Evolutionary conservation across 2,329 filamentous ascomycete species (phyloP).

Genomic region (Cladosporium oxysporum): DNA sequence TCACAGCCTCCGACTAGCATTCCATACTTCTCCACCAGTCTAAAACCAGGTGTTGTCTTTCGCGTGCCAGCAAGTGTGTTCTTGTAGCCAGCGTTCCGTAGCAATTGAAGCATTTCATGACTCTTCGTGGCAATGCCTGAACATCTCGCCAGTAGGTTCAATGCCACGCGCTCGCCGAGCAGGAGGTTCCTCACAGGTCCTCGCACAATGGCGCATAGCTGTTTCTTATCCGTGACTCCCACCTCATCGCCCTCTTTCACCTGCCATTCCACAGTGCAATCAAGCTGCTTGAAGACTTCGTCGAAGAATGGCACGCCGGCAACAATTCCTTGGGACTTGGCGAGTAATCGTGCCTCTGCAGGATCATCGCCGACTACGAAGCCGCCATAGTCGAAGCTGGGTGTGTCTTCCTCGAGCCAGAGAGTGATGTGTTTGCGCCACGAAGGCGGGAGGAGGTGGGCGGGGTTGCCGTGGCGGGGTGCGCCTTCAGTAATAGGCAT

Average conservation of each 20-base stretch:
- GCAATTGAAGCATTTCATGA: constrained; percentile 51
- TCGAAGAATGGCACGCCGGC: constrained; percentile 94
- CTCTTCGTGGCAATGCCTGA: constrained; percentile 79
- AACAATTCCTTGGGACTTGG: constrained; percentile 71
- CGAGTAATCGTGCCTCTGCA: constrained; percentile 54
- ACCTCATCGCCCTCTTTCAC: constrained; percentile 72
- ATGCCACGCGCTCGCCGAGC: constrained; percentile 87
- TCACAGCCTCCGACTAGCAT: constrained; percentile 95
- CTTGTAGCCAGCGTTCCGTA: constrained; percentile 67
- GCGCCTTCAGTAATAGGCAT: constrained; percentile 53
- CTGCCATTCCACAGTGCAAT: constrained; percentile 89
- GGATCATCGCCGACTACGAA: constrained; percentile 82
- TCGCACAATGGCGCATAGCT: constrained; percentile 74
- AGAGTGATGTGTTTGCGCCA: constrained; percentile 78
- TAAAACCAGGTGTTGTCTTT: constrained; percentile 95
- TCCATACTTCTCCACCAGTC: constrained; percentile 95
- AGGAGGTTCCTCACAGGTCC: constrained; percentile 82
- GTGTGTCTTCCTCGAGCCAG: constrained; percentile 96
- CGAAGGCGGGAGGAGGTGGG: constrained; percentile 77
- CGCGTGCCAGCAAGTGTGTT: constrained; percentile 90
- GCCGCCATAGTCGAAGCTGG: constrained; percentile 94
- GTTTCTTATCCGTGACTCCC: constrained; percentile 60
- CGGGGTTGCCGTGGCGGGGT: constrained; percentile 58
- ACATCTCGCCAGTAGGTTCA: constrained; percentile 88
- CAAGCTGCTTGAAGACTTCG: constrained; percentile 86